Evolutionary conservation across 768 basidiomycete genomes (phyloP).

Genomic region (Pisolithus microcarpus): DNA sequence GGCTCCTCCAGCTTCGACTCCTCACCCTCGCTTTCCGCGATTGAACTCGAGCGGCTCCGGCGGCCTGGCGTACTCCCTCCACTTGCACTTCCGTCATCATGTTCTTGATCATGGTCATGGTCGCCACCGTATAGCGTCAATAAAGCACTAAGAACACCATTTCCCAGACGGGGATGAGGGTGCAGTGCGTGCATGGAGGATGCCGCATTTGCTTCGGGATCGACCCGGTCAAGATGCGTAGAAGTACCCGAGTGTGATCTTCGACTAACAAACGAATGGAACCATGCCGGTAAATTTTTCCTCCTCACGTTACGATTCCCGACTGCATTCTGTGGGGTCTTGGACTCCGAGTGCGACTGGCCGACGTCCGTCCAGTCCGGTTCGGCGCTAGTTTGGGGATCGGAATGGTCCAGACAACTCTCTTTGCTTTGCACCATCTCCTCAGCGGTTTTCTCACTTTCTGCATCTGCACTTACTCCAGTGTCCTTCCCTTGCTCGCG

Average conservation of each 20-base stretch:
- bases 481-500: not conserved
- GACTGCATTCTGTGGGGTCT: not conserved
- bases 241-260: not conserved
- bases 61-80: conserved; percentile 14
- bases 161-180: conserved; percentile 22
- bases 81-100: conserved; percentile 23
- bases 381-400: not conserved
- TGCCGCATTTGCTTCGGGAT: conserved; percentile 2
- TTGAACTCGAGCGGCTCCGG: conserved; percentile 17
- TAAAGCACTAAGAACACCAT: conserved; percentile 59
- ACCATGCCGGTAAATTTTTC: conserved; percentile 17
- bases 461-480: not conserved
- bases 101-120: conserved; percentile 14
- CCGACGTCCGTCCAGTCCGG: not conserved
- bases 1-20: conserved; percentile 12
- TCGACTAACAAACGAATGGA: not conserved
- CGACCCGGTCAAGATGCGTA: conserved; percentile 1
- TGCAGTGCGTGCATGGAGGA: conserved; percentile 6
- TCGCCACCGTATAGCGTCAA: conserved; percentile 50
- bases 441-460: not conserved
- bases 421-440: not conserved
- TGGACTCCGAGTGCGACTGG: not conserved
- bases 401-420: not conserved
- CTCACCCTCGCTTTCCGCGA: conserved; percentile 11
- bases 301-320: conserved; percentile 5